Conservation (phyloP, 2,329 filamentous ascomycete species). For the Aspergillus tubingensis region DNA sequence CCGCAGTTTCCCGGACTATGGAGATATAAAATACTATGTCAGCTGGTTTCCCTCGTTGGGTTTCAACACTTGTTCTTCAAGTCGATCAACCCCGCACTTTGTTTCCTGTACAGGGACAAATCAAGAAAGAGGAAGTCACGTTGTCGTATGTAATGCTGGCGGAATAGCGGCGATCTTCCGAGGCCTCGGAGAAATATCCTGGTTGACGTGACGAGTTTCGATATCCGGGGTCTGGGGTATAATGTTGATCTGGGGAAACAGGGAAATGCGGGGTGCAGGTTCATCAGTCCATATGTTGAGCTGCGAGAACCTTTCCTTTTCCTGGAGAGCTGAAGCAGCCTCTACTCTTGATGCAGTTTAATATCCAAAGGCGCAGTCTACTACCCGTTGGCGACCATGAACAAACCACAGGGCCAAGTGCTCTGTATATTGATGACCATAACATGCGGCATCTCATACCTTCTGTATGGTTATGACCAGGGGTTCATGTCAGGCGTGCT, state of each 20-base stretch:
- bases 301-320: neutral
- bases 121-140: neutral
- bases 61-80: neutral
- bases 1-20: too few relatives aligned
- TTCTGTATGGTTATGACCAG: constrained; percentile 7
- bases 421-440: neutral
- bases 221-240: neutral
- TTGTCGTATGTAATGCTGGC: too few relatives aligned
- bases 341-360: neutral
- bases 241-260: neutral
- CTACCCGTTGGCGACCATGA: neutral
- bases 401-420: neutral
- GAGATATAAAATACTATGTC: too few relatives aligned
- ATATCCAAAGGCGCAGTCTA: neutral
- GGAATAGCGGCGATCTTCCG: neutral
- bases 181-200: neutral
- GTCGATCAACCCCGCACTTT: neutral
- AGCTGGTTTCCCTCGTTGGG: neutral
- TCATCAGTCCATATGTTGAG: neutral
- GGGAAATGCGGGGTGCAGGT: neutral
- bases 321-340: neutral
- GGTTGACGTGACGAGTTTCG: neutral
- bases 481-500: neutral
- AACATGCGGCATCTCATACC: neutral
- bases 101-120: neutral